Conservation (phyloP, 768 basidiomycete genomes). For the Leccinellum rugosiceps region DNA sequence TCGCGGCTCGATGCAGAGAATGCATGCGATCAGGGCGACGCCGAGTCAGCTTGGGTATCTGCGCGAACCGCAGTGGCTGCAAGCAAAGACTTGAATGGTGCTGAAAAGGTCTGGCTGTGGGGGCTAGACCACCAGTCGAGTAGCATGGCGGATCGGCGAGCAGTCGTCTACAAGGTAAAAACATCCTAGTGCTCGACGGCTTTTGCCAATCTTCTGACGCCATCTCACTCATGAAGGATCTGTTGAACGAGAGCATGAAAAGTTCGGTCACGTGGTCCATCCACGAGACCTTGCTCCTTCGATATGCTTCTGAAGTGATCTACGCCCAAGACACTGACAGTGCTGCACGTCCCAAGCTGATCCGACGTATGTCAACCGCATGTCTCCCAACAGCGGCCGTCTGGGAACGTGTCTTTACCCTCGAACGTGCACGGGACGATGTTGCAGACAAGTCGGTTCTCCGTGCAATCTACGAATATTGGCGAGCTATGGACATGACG, state of each 20-base stretch:
- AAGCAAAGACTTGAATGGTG: slow-evolving; percentile 16
- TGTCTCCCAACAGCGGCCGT: slow-evolving; percentile 44
- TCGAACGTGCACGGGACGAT: slow-evolving; percentile 21
- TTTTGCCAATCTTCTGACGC: neutral
- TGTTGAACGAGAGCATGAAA: slow-evolving; percentile 48
- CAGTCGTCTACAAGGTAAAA: slow-evolving; percentile 35
- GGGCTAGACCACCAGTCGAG: slow-evolving; percentile 35
- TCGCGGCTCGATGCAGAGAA: slow-evolving; percentile 47
- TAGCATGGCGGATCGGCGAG: slow-evolving; percentile 12
- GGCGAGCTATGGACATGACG: slow-evolving; percentile 38
- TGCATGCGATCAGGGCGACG: slow-evolving; percentile 21
- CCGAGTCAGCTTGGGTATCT: slow-evolving; percentile 40
- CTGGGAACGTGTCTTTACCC: slow-evolving; percentile 43
- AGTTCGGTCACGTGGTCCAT: slow-evolving; percentile 36
- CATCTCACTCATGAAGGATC: slow-evolving; percentile 27
- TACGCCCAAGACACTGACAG: slow-evolving; percentile 17
- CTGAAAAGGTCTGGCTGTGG: slow-evolving; percentile 53
- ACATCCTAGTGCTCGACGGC: neutral
- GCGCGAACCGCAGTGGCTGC: slow-evolving; percentile 39
- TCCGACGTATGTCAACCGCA: slow-evolving; percentile 40
- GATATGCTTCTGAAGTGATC: slow-evolving; percentile 38
- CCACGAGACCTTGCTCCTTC: slow-evolving; percentile 47
- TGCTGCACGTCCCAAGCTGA: slow-evolving; percentile 21
- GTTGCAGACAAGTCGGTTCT: slow-evolving; percentile 18
- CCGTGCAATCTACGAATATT: slow-evolving; percentile 37